These are phyloP conservation scores for Ormosia emarginata DNA, from an alignment of 306 rosid species.

Conservation along the genomic window DNA sequence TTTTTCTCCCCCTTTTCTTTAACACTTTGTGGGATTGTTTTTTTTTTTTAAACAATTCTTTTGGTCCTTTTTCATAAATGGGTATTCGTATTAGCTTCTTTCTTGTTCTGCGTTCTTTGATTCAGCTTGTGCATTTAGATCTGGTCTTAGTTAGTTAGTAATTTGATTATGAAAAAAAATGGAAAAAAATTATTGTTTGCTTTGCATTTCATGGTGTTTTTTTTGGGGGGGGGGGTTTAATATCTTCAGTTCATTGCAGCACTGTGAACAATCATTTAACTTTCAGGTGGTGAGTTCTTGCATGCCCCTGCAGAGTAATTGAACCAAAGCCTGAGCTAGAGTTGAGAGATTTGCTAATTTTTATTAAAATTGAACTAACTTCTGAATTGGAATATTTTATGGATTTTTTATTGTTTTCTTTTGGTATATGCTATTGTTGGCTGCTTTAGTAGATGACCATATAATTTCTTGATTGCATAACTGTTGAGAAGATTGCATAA, in stretches of 20 bases:
- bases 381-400: not conserved
- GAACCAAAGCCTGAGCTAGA: not conserved
- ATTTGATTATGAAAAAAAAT: not conserved
- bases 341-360: not conserved
- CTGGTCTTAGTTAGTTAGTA: constrained; percentile 2
- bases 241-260: not conserved
- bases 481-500: not conserved
- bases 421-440: not conserved
- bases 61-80: not conserved
- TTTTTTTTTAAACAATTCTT: not conserved
- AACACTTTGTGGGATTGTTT: not conserved
- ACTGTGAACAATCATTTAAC: not conserved
- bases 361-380: not conserved
- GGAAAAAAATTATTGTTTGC: not conserved
- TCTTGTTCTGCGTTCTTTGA: not conserved
- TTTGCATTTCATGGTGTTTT: not conserved
- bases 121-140: constrained; percentile 21
- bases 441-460: not conserved
- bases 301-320: not conserved
- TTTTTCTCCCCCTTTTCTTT: not conserved
- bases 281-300: not conserved
- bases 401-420: not conserved
- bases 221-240: not conserved
- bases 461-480: not conserved
- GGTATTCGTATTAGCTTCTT: not conserved